Base-by-base conservation (phyloP, 257 asterid genomes). In the Solanum pinnatisectum region DNA sequence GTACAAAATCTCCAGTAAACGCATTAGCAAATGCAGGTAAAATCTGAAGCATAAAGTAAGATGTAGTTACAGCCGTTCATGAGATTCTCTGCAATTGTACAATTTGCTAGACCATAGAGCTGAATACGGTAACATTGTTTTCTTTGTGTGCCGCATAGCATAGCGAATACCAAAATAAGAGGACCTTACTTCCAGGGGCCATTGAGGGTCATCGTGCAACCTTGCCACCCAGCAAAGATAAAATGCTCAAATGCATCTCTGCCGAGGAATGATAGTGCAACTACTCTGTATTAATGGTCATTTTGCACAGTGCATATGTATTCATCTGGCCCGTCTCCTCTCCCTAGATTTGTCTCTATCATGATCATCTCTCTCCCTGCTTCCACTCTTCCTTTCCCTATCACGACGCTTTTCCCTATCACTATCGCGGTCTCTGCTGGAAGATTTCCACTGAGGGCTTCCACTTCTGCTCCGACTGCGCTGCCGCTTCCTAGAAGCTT, bases 331-430 rank as follows among this genome's bases (percentile, higher is more conserved):
- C 88, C 95, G 93, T 86, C 96, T 92, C 90, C 95, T 91, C 56
- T 93, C 98, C 67, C 96, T 87, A 67, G 84, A 87, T 90, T 89
- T 93, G 49, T 93, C 98, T 91, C 97, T 92, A 11, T 96, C 99
- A 88, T 92, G 93, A 77, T 95, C 95, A 65, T 94, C 97, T 86
- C 97, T 94, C 91, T 94, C 98, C 89, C 93, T 90, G 87, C 95
- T 95, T 70, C 97, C 95, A 87, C 95, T 92, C 92, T 93, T 94
- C 60, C 95, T 91, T 81, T 90, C 96, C 88, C 94, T 89, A 35
- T 95, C 96, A 42, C 92, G 93, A 67, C 91, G 90, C 88, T 93
- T 91, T 72, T 93, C 95, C 87, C 60, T 91, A 33, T 94, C 98
- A 89, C 94, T 90, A 22, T 93, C 96, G n/a, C 93, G 90, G 72